Evolutionary conservation across 2,329 filamentous ascomycete species (phyloP).

Genomic region (Aspergillus ustus): DNA sequence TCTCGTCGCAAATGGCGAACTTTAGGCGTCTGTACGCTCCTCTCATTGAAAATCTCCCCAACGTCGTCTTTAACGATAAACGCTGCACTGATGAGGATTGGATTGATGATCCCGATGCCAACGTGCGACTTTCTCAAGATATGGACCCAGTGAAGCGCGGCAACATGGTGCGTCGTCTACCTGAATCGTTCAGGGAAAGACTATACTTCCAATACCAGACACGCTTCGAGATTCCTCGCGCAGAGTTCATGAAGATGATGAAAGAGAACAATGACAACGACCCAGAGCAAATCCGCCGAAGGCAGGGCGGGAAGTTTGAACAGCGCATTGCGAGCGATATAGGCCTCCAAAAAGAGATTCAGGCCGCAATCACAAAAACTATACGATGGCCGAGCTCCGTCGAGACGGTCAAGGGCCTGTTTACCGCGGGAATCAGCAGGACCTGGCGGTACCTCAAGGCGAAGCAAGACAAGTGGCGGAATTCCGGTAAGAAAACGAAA

Average conservation of each 20-base stretch:
- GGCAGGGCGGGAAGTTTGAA: constrained; percentile 84
- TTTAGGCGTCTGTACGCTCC: constrained; percentile 92
- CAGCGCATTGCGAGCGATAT: constrained; percentile 76
- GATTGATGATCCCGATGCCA: constrained; percentile 65
- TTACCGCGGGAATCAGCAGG: constrained; percentile 75
- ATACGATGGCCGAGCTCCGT: constrained; percentile 90
- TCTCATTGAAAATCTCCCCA: constrained; percentile 86
- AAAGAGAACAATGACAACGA: constrained; percentile 72
- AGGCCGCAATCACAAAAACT: constrained; percentile 79
- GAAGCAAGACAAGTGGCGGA: constrained; percentile 70
- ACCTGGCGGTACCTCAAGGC: constrained; percentile 79
- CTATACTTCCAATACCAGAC: constrained; percentile 95
- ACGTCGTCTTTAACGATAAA: constrained; percentile 75
- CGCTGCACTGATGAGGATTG: constrained; percentile 64
- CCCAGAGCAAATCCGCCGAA: constrained; percentile 67
- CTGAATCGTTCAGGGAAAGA: constrained; percentile 82
- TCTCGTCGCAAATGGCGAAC: constrained; percentile 85
- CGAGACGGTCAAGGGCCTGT: constrained; percentile 80
- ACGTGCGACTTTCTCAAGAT: constrained; percentile 78
- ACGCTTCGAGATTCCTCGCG: constrained; percentile 82
- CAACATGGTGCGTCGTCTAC: constrained; percentile 94
- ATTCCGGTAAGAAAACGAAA: constrained; percentile 38
- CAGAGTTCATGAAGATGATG: constrained; percentile 85
- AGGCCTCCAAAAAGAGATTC: constrained; percentile 71
- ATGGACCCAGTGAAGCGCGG: constrained; percentile 89